Evolutionary conservation across 1,284 basidiomycete genomes (phyloP), one percentile per base, ranked within the genome.

Genomic region (Moesziomyces sp.): DNA sequence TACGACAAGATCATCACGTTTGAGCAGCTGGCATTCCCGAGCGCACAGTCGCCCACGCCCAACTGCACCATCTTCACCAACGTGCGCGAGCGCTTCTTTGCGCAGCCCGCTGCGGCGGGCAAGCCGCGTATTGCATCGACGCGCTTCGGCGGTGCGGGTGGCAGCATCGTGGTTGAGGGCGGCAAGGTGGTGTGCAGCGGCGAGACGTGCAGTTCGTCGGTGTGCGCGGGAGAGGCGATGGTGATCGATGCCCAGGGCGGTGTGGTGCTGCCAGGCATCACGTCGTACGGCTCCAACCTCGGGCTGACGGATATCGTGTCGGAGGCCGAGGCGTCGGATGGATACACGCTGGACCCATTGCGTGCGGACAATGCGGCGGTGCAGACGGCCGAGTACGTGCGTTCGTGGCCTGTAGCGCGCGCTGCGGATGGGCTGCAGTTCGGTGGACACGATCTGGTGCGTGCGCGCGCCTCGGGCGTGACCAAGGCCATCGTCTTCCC

Each of bases 401-500:
- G 40, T 10, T 23, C 47, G 18, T 77, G 70, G 70, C 67, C 66
- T 1, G 28, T 65, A 1, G 54, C 66, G 1, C 63, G 69, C 1
- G 78, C 79, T 5, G 78, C 64, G 2, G 80, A 82, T 45, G 79
- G 76, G 2, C 53, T 82, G 11, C 67, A 74, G 35, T 78, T 58
- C 44, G 78, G 76, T 14, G 78, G 78, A 0, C 70, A 82, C 52
- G 79, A 81, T 49, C 50, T 81, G 47, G 46, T 68, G 11, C 67
- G 72, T 8, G 87, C 86, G 6, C 85, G 87, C 51, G 84, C 85
- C 30, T 80, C 84, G 16, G 88, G 88, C n/a, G 86, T 94, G 16
- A 89, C 90, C 0, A 88, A 89, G 1, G 91, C 89, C 5, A 85
- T 87, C 38, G 82, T 83, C 3, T 81, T 81, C 73, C 88, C 86